Evolutionary conservation across 352 stramenopile genomes (phyloP).

Genomic region (Pythium sukuiense): DNA sequence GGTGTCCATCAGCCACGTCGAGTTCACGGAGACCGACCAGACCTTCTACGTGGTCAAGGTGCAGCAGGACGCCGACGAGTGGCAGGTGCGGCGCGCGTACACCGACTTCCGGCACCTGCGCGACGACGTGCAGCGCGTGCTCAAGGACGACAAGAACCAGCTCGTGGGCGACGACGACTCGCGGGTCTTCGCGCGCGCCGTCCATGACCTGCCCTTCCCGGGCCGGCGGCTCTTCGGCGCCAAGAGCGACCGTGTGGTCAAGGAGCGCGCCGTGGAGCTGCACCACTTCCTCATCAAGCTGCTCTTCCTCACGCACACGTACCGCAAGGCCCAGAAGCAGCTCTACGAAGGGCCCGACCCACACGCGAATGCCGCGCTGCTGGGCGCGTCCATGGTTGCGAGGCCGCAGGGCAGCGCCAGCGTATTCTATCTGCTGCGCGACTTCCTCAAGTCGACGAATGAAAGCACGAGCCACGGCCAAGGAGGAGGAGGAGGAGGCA

Average conservation of each 20-base stretch:
- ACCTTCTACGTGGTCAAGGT: slow-evolving; percentile 78
- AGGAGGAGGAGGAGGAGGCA: slow-evolving; percentile 6
- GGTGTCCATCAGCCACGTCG: slow-evolving; percentile 73
- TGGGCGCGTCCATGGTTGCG: slow-evolving; percentile 36
- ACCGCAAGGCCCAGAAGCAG: slow-evolving; percentile 70
- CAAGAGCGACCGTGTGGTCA: slow-evolving; percentile 70
- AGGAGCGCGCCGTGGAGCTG: slow-evolving; percentile 68
- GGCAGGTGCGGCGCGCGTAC: slow-evolving; percentile 69
- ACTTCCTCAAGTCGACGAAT: slow-evolving; percentile 66
- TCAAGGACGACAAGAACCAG: slow-evolving; percentile 54
- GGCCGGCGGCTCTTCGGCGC: slow-evolving; percentile 65
- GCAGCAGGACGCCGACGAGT: slow-evolving; percentile 71
- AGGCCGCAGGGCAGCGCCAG: slow-evolving; percentile 52
- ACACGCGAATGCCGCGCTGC: slow-evolving; percentile 20
- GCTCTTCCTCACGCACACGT: slow-evolving; percentile 70
- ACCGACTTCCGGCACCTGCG: slow-evolving; percentile 72
- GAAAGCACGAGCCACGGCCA: slow-evolving; percentile 27
- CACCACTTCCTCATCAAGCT: slow-evolving; percentile 78
- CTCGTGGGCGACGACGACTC: slow-evolving; percentile 51
- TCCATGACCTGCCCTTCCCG: slow-evolving; percentile 52
- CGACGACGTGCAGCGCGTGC: slow-evolving; percentile 62
- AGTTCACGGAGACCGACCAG: slow-evolving; percentile 69
- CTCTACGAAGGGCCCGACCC: slow-evolving; percentile 36
- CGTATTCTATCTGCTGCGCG: slow-evolving; percentile 64
- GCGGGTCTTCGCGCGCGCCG: slow-evolving; percentile 35